Conservation (phyloP, 345 rosid species). For the Atalantia buxifolia region DNA sequence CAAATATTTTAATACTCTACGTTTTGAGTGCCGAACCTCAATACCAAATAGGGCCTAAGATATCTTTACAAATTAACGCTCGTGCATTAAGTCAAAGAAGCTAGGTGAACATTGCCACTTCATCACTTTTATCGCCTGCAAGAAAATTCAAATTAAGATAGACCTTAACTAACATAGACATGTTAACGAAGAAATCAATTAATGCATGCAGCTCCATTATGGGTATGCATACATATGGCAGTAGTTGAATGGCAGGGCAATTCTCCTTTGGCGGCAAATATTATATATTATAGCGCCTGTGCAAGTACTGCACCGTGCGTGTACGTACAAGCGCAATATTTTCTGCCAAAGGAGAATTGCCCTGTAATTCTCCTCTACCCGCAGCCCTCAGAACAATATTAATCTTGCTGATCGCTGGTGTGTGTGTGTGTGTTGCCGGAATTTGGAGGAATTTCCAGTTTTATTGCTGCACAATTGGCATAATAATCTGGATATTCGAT, state of each 20-base stretch:
- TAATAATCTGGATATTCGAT: conserved; percentile 30
- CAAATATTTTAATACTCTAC: too few relatives aligned
- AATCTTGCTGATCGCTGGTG: too few relatives aligned
- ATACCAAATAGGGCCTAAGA: rapidly evolving
- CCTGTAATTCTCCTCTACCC: conserved; percentile 38
- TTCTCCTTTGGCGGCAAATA: conserved; percentile 41
- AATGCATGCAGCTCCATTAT: background rate
- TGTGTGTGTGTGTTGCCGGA: background rate
- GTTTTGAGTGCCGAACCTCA: too few relatives aligned
- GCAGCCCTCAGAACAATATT: background rate
- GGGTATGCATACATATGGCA: background rate
- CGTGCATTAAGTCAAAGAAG: background rate
- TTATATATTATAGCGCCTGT: background rate
- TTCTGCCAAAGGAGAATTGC: conserved; percentile 43
- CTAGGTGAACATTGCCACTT: background rate
- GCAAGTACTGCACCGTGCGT: too few relatives aligned
- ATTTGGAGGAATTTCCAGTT: conserved; percentile 1
- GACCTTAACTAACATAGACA: too few relatives aligned
- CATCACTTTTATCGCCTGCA: background rate
- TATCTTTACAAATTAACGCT: too few relatives aligned
- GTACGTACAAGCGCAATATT: conserved; percentile 1
- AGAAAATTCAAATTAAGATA: background rate
- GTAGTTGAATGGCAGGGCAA: conserved; percentile 40
- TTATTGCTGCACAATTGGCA: conserved; percentile 30
- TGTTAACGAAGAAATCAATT: conserved; percentile 3